A percentile compares a stretch with the other conserved stretches of the same genome.
phyloP scores from a whole-genome alignment of 139 green algal species.

The Chlorella sp. region DNA sequence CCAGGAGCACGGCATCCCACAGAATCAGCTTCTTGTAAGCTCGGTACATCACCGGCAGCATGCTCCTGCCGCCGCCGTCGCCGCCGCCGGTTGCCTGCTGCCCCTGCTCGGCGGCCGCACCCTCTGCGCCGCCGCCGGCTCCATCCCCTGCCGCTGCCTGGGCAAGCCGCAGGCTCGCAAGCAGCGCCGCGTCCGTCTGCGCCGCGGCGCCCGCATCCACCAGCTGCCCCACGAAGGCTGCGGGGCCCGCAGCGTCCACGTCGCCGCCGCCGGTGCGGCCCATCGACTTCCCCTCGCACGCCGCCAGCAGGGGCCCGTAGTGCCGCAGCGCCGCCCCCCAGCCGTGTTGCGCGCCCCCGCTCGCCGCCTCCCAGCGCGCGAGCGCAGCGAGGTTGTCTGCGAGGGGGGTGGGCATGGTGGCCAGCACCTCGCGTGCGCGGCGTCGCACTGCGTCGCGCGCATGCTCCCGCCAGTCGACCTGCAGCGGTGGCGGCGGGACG shows the following conservation, averaged over 20 bases:
- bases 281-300: neutral
- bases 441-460: neutral
- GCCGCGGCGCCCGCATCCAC: conserved; percentile 11
- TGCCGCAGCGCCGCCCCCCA: neutral
- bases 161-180: neutral
- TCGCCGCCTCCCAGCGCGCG: conserved; percentile 1
- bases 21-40: conserved; percentile 40
- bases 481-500: neutral
- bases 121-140: neutral
- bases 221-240: neutral
- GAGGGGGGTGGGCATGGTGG: conserved; percentile 11
- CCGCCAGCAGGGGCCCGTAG: neutral
- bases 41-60: conserved; percentile 8
- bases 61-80: neutral
- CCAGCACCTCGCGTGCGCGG: conserved; percentile 12
- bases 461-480: conserved; percentile 8
- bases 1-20: conserved; percentile 21
- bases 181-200: neutral
- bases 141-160: neutral
- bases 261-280: neutral
- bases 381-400: conserved; percentile 10
- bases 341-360: neutral
- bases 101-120: neutral
- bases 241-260: no score
- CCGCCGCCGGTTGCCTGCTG: neutral